Base-by-base conservation (phyloP, 1,284 basidiomycete genomes). In the Sanghuangporus baumii region DNA sequence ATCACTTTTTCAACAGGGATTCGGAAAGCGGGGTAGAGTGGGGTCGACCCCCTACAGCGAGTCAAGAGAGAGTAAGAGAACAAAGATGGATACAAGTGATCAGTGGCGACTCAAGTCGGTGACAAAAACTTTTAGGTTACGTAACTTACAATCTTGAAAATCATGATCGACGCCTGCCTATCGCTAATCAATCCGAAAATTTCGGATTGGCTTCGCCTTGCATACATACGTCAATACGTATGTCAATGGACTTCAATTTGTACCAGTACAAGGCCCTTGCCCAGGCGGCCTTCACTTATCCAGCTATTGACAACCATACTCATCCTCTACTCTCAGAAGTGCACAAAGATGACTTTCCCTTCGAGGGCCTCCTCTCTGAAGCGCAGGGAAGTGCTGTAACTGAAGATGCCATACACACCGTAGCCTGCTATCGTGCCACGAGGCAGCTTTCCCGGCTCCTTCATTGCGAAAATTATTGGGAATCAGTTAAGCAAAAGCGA, bases 281-380 rank as follows among this genome's bases (percentile, higher is more conserved):
- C 16, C 51, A 43, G 9, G 62, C 69, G 18, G 70, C 70, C 16
- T 72, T 77, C 55, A 60, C 62, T 20, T 81, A 77, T 63, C 82
- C 81, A 9, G 77, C 77, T 0, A 87, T 89, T 69, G 89, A 91
- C 74, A 90, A 90, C 69, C 89, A 91, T 69, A 85, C 88, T 0
- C 89, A 91, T 70, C 86, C 88, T 1, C 75, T 91, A 31, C 76
- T 91, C 40, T 74, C 76, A 31, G 75, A 74, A 11, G 72, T 74
- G 26, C 69, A 81, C 58, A 79, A 82, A 31, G 67, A 79, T 51
- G 70, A 70, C 1, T 70, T 86, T 9, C 78, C 83, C 0, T 81
- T 89, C 64, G 85, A 90, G 63, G 82, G 81, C 0, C 69, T 88
- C 52, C 73, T 88, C 51, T 87, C 86, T 3, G 89, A 90, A 71